These are phyloP conservation scores for Mycena alexandri DNA, from an alignment of 768 basidiomycete species.

Conservation along the genomic window DNA sequence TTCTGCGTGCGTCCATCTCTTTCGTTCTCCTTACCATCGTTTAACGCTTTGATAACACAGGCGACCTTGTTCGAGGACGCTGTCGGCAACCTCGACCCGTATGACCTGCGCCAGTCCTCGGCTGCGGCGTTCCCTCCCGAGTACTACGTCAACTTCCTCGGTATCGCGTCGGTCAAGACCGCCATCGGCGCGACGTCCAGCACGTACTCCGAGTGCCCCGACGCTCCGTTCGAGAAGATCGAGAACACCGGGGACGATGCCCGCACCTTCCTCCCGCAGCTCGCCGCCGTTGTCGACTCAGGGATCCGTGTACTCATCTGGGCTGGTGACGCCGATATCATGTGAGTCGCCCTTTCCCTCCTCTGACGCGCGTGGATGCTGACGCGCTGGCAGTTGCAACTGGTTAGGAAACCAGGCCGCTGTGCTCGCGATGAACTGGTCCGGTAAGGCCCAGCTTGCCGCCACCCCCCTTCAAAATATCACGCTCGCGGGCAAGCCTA, in stretches of 20 bases:
- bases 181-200: slow-evolving; percentile 65
- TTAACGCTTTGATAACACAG: background rate
- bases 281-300: slow-evolving; percentile 59
- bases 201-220: slow-evolving; percentile 62
- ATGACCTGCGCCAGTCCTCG: slow-evolving; percentile 70
- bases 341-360: too few species aligned
- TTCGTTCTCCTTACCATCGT: background rate
- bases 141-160: slow-evolving; percentile 62
- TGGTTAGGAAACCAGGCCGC: slow-evolving; percentile 61
- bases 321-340: slow-evolving; percentile 65
- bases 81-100: slow-evolving; percentile 62
- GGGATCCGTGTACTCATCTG: slow-evolving; percentile 58
- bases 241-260: slow-evolving; percentile 72
- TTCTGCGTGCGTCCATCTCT: slow-evolving; percentile 62
- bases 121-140: slow-evolving; percentile 67
- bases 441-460: slow-evolving; percentile 53
- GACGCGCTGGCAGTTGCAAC: slow-evolving; percentile 52
- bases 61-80: slow-evolving; percentile 57
- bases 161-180: slow-evolving; percentile 46
- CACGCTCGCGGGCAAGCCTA: slow-evolving; percentile 62
- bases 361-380: too few species aligned
- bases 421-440: slow-evolving; percentile 59
- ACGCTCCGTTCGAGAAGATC: slow-evolving; percentile 59
- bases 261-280: slow-evolving; percentile 62
- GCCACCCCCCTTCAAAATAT: slow-evolving; percentile 62